Conservation (phyloP, 106 monocot genomes). For the Ottelia alismoides region DNA sequence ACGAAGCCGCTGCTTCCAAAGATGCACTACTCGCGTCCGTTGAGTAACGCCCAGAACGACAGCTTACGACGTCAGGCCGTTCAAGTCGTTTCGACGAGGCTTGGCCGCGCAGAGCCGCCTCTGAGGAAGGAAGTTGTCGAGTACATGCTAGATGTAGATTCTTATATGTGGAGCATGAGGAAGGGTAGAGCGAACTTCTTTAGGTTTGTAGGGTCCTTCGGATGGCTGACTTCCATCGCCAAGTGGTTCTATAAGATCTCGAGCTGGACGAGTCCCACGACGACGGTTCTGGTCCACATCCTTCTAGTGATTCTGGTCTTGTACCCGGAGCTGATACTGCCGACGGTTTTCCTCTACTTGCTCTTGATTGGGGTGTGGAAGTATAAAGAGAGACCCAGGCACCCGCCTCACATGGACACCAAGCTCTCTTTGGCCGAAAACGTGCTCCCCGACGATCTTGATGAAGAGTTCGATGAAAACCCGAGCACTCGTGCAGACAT, state of each 20-base stretch:
- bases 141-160: no score
- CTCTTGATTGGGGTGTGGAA: slow-evolving; percentile 3
- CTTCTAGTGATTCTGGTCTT: slow-evolving; percentile 4
- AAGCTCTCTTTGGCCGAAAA: no score
- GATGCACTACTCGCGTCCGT: slow-evolving; percentile 7
- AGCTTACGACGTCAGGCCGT: no score
- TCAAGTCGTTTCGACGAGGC: no score
- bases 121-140: no score
- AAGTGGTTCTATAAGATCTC: slow-evolving; percentile 5
- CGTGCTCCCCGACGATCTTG: no score
- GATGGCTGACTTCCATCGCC: background rate
- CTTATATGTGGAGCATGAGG: no score
- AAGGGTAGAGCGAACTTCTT: no score
- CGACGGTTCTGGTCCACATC: slow-evolving; percentile 6
- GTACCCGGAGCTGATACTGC: slow-evolving; percentile 12
- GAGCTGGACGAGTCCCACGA: slow-evolving; percentile 5
- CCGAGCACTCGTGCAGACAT: background rate
- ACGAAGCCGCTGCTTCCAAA: slow-evolving; percentile 8
- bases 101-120: no score
- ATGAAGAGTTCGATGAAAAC: no score
- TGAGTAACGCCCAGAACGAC: no score
- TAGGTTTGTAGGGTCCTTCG: background rate
- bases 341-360: slow-evolving; percentile 7
- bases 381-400: slow-evolving; percentile 1
- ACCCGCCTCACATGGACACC: no score